These are phyloP conservation scores for Rhodofomes roseus DNA, from an alignment of 1,284 basidiomycete genomes.

Conservation along the genomic window DNA sequence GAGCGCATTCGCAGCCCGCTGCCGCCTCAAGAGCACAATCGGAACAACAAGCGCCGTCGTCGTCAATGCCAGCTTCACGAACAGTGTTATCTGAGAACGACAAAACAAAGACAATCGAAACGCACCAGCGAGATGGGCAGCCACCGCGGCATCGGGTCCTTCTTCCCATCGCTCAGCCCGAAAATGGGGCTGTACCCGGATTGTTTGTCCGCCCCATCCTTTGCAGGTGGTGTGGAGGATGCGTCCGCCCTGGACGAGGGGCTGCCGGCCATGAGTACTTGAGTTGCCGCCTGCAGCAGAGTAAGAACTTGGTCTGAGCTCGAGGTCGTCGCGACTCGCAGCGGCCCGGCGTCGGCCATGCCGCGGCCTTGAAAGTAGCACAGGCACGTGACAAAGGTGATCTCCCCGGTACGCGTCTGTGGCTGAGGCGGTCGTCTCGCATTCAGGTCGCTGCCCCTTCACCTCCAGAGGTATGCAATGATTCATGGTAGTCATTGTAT, in stretches of 20 bases:
- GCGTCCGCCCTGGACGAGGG: neutral
- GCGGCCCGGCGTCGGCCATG: neutral
- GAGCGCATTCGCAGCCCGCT: slow-evolving; percentile 18
- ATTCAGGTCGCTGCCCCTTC: neutral
- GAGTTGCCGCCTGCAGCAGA: no score
- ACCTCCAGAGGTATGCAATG: neutral
- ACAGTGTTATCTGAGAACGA: neutral
- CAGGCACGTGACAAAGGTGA: neutral
- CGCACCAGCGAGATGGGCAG: slow-evolving; percentile 10
- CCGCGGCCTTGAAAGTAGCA: neutral
- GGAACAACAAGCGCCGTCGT: slow-evolving; percentile 34
- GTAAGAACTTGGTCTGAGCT: neutral
- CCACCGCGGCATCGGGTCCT: slow-evolving; percentile 4
- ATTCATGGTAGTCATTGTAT: no score
- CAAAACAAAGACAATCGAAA: neutral
- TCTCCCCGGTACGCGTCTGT: neutral
- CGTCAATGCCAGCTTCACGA: slow-evolving; percentile 33
- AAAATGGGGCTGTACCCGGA: slow-evolving; percentile 2
- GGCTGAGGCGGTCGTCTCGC: neutral
- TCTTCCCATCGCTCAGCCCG: neutral
- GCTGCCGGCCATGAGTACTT: neutral
- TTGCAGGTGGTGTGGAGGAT: neutral
- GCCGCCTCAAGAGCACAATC: slow-evolving; percentile 31
- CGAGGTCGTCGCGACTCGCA: neutral
- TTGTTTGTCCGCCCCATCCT: neutral